These are phyloP conservation scores for Pythium brachiatum DNA, from an alignment of 352 stramenopile species.

Conservation along the genomic window DNA sequence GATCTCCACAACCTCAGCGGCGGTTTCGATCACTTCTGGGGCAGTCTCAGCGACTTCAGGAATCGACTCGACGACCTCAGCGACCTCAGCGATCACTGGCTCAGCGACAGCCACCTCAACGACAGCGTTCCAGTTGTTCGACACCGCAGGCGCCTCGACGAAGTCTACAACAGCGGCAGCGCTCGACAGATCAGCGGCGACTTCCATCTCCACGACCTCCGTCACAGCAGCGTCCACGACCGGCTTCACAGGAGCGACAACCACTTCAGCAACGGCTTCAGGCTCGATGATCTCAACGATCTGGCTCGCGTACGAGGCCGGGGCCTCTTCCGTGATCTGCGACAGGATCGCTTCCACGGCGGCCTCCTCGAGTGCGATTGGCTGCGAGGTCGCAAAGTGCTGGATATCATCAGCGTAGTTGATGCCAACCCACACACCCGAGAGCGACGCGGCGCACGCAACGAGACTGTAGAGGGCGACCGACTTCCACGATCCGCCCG, in stretches of 20 bases:
- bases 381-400: neutral
- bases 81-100: neutral
- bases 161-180: neutral
- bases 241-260: neutral
- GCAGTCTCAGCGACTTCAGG: neutral
- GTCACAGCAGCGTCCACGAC: neutral
- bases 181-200: neutral
- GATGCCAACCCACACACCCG: constrained; percentile 20
- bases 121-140: neutral
- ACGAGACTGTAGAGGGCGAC: constrained; percentile 17
- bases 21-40: neutral
- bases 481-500: constrained; percentile 22
- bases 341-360: neutral
- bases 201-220: neutral
- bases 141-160: neutral
- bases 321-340: neutral
- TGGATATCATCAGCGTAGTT: constrained; percentile 13
- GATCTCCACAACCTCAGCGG: neutral
- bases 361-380: neutral
- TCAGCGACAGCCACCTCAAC: neutral
- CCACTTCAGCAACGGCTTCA: neutral
- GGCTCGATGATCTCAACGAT: neutral
- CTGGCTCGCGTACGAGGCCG: neutral
- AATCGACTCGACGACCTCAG: neutral
- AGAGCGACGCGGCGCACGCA: constrained; percentile 12